Percentiles rank a stretch among this genome's conserved stretches.
Evolutionary conservation across 305 asterid genomes (phyloP).

Genomic region (Plantago coronopus): DNA sequence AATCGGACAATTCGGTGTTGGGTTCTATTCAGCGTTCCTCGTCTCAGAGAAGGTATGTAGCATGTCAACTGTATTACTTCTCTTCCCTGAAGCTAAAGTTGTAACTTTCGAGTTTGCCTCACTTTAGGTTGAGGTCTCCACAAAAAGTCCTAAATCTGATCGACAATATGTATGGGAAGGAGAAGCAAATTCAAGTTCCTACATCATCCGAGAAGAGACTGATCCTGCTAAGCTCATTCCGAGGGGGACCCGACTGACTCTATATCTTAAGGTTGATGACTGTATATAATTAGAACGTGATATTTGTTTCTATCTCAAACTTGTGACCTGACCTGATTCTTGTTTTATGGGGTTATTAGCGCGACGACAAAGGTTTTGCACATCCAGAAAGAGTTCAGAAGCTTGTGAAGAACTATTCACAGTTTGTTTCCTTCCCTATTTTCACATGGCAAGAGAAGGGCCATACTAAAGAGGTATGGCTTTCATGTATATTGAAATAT

Average conservation of each 20-base stretch:
- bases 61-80: constrained; percentile 5
- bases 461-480: constrained; percentile 82
- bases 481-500: not conserved
- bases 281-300: not conserved
- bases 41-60: constrained; percentile 77
- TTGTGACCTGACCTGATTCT: constrained; percentile 19
- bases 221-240: constrained; percentile 87
- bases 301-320: not conserved
- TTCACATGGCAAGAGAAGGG: constrained; percentile 99
- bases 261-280: constrained; percentile 71
- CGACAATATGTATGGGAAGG: constrained; percentile 98
- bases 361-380: constrained; percentile 88
- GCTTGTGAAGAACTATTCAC: constrained; percentile 91
- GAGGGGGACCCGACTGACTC: constrained; percentile 91
- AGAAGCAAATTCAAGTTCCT: constrained; percentile 85
- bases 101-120: constrained; percentile 10
- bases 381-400: constrained; percentile 90
- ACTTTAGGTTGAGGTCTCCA: constrained; percentile 87
- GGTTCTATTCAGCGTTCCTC: constrained; percentile 95
- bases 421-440: constrained; percentile 97
- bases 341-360: constrained; percentile 40
- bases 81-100: constrained; percentile 16
- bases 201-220: constrained; percentile 86
- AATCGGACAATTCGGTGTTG: constrained; percentile 98
- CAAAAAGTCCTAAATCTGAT: constrained; percentile 95